Conservation (phyloP, 2,329 filamentous ascomycete genomes). For the Aspergillus pseudoterreus region DNA sequence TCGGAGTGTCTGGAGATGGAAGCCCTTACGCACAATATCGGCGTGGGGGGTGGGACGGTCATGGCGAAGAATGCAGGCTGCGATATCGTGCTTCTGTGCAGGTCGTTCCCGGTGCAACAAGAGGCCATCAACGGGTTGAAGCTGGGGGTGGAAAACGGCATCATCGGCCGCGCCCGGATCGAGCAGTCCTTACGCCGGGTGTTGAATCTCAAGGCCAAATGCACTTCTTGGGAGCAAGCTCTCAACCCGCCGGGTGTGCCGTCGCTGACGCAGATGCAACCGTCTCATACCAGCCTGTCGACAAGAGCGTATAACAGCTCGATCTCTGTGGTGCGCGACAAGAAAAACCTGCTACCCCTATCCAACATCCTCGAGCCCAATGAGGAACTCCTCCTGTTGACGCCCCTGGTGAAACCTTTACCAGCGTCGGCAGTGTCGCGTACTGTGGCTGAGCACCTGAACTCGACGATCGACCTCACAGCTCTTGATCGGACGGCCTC, state of each 20-base stretch:
- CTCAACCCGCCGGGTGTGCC: slow-evolving; percentile 79
- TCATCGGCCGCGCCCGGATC: slow-evolving; percentile 76
- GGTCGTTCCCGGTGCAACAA: slow-evolving; percentile 81
- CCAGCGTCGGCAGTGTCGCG: slow-evolving; percentile 82
- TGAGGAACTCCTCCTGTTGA: slow-evolving; percentile 85
- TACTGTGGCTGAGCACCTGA: slow-evolving; percentile 51
- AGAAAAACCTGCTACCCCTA: slow-evolving; percentile 77
- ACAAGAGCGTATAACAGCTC: slow-evolving; percentile 85
- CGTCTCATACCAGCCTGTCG: slow-evolving; percentile 75
- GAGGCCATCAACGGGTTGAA: slow-evolving; percentile 90
- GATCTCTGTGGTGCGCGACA: slow-evolving; percentile 88
- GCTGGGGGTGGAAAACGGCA: slow-evolving; percentile 83
- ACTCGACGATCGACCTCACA: slow-evolving; percentile 52
- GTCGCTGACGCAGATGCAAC: slow-evolving; percentile 75
- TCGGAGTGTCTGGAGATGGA: slow-evolving; percentile 98
- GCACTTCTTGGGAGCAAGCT: slow-evolving; percentile 86
- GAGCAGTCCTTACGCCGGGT: slow-evolving; percentile 76
- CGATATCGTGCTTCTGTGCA: slow-evolving; percentile 83
- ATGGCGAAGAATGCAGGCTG: slow-evolving; percentile 98
- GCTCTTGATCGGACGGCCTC: slow-evolving; percentile 56
- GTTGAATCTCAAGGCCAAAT: slow-evolving; percentile 74
- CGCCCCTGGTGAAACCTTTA: slow-evolving; percentile 86
- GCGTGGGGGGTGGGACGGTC: slow-evolving; percentile 93
- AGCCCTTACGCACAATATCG: slow-evolving; percentile 88
- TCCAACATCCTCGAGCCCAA: slow-evolving; percentile 76